Percentiles rank a stretch among this genome's conserved stretches.
Evolutionary conservation across 768 basidiomycete genomes (phyloP).

Genomic region (Mycena albidolilacea): DNA sequence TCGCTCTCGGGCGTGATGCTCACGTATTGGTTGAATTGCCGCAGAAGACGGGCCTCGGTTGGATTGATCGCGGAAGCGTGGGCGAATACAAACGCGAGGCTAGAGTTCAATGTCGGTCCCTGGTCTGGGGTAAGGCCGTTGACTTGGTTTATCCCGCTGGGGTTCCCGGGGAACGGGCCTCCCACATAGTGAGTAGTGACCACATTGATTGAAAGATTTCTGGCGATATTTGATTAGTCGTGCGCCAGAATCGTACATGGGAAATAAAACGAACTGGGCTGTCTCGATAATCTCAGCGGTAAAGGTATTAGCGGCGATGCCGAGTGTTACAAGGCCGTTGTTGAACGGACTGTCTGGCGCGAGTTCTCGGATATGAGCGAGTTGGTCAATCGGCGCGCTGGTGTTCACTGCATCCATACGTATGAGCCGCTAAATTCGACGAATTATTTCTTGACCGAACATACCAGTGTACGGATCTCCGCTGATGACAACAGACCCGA

Average conservation of each 20-base stretch:
- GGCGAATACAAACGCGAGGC: conserved; percentile 26
- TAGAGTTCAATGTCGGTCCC: conserved; percentile 17
- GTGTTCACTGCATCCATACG: conserved; percentile 12
- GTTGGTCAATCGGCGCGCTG: conserved; percentile 21
- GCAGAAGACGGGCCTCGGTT: conserved; percentile 21
- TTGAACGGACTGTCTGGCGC: conserved; percentile 23
- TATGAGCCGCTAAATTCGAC: neutral
- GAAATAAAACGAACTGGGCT: conserved; percentile 3
- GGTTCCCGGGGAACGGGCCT: conserved; percentile 1
- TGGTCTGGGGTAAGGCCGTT: conserved; percentile 16
- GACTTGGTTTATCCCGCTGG: neutral
- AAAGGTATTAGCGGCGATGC: conserved; percentile 9
- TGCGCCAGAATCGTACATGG: neutral
- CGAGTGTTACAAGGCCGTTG: conserved; percentile 23
- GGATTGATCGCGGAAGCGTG: conserved; percentile 21
- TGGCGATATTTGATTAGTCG: neutral
- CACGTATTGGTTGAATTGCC: conserved; percentile 26
- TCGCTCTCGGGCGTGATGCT: conserved; percentile 31
- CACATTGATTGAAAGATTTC: conserved; percentile 20
- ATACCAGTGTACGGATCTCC: conserved; percentile 25
- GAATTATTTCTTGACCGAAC: neutral
- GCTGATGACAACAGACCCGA: conserved; percentile 22
- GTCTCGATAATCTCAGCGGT: conserved; percentile 24
- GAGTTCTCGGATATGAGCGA: conserved; percentile 28
- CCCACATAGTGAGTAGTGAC: conserved; percentile 22